phyloP scores from a whole-genome alignment of 2,329 filamentous ascomycete species.

The Talaromyces sp. region DNA sequence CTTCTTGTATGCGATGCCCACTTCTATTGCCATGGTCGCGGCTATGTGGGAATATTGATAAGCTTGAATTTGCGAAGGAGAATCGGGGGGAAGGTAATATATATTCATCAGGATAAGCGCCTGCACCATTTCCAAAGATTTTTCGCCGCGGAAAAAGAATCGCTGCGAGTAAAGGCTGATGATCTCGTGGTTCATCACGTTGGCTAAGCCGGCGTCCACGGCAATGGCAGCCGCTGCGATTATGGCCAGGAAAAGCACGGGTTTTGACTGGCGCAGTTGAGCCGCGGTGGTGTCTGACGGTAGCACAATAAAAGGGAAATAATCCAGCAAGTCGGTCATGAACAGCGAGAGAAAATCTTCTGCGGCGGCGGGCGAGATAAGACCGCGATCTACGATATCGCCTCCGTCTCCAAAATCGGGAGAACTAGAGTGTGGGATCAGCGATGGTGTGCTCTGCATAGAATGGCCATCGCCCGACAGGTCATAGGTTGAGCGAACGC shows the following conservation, averaged over 20 bases:
- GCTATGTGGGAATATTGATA: slow-evolving; percentile 52
- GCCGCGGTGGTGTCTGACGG: slow-evolving; percentile 24
- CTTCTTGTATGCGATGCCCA: slow-evolving; percentile 33
- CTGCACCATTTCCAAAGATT: slow-evolving; percentile 50
- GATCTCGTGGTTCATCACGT: slow-evolving; percentile 45
- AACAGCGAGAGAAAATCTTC: slow-evolving; percentile 28
- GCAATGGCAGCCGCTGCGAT: slow-evolving; percentile 63
- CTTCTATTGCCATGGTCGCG: slow-evolving; percentile 47
- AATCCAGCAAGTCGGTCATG: slow-evolving; percentile 24
- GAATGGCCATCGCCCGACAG: slow-evolving; percentile 17
- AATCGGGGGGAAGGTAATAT: slow-evolving; percentile 48
- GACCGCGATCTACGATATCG: slow-evolving; percentile 29
- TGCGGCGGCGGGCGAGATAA: slow-evolving; percentile 28
- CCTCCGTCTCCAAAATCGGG: slow-evolving; percentile 15
- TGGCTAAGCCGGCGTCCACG: slow-evolving; percentile 41
- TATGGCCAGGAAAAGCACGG: slow-evolving; percentile 66
- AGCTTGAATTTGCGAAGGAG: slow-evolving; percentile 46
- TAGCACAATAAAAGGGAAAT: slow-evolving; percentile 28
- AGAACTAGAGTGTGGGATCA: slow-evolving; percentile 17
- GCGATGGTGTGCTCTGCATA: slow-evolving; percentile 17
- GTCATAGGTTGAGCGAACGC: slow-evolving; percentile 17
- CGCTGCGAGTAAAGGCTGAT: slow-evolving; percentile 46
- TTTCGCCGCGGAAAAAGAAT: slow-evolving; percentile 47
- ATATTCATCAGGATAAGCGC: slow-evolving; percentile 46
- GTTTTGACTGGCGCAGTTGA: slow-evolving; percentile 43